Percentiles rank a stretch among this genome's conserved stretches.
These are phyloP conservation scores for Pseudocercospora ulei DNA, from an alignment of 2,329 filamentous ascomycete species.

Conservation along the genomic window DNA sequence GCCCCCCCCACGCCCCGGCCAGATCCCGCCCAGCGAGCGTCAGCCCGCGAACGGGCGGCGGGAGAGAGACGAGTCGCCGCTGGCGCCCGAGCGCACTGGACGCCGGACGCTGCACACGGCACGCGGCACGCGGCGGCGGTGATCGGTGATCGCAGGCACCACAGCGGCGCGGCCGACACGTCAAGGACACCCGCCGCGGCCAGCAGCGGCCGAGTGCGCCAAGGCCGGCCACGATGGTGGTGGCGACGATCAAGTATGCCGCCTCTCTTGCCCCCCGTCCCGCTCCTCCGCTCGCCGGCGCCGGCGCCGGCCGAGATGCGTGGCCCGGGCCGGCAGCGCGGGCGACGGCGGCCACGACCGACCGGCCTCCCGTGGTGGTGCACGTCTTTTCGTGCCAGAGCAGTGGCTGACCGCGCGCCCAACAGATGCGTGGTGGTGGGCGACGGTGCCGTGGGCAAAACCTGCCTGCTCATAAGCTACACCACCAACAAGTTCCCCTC, in stretches of 20 bases:
- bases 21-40: no score
- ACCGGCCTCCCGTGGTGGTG: conserved; percentile 11
- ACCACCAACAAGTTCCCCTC: conserved; percentile 99
- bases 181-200: conserved; percentile 7
- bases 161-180: conserved; percentile 9
- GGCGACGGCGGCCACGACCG: no score
- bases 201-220: conserved; percentile 2
- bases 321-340: no score
- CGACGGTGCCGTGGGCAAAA: conserved; percentile 98
- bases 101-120: no score
- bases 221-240: conserved; percentile 27
- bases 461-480: conserved; percentile 96
- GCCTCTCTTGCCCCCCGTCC: not conserved
- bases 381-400: conserved; percentile 8
- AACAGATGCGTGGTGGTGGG: conserved; percentile 93
- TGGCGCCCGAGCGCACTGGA: no score
- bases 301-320: no score
- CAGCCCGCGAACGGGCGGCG: no score
- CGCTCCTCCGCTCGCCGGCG: conserved; percentile 2
- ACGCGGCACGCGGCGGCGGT: conserved; percentile 1
- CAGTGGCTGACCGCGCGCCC: conserved; percentile 16
- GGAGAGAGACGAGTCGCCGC: no score
- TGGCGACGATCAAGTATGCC: conserved; percentile 32
- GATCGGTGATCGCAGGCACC: conserved; percentile 6
- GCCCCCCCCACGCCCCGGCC: no score